Evolutionary conservation across 2,329 filamentous ascomycete genomes (phyloP), one percentile per base, ranked within the genome.

Genomic region (Pseudogymnoascus verrucosus): DNA sequence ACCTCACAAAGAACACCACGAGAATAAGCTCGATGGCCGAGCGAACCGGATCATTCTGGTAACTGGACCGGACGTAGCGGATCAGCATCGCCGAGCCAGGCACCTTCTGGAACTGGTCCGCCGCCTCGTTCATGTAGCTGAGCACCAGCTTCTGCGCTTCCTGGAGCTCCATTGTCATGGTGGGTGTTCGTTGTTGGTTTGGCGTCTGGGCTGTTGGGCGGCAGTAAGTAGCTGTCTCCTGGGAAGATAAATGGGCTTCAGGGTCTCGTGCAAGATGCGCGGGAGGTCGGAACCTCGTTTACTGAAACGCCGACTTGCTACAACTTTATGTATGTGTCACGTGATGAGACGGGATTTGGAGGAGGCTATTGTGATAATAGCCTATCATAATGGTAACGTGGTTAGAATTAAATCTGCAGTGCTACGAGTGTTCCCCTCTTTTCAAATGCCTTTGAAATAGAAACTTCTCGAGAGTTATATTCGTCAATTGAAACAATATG

Each of bases 41-140:
- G 62, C 96, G 89, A 64, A 98, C 86, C 8, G 95, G 95, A 72
- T 99, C 95, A 74, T 99, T 89, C 79, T 99, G 95, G 79, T 99
- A 98, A 75, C 92, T 96, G 64, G 92, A 96, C 76, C 91, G 91
- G 74, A 99, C 92, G 78, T 99, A 99, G 67, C 95, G 90, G 70
- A 96, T 85, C 71, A 98, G 82, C 70, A 99, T 96, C 44, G 93
- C 90, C 31, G 93, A 98, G 62, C 95, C 95, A 31, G 95, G 96
- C 40, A 99, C 84, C 72, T 89, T 91, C 72, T 97, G 93, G 74
- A 99, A 96, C 64, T 87, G 82, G 65, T 85, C 79, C 62, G 80
- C 79, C 23, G 82, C 76, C 67, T 81, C 79, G 66, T 82, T 77
- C 54, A 84, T 76, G 68, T 82, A 81, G 64, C 79, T 74, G 64